Evolutionary conservation across 352 stramenopile species (phyloP).

Genomic region (Halophytophthora batemanensis): DNA sequence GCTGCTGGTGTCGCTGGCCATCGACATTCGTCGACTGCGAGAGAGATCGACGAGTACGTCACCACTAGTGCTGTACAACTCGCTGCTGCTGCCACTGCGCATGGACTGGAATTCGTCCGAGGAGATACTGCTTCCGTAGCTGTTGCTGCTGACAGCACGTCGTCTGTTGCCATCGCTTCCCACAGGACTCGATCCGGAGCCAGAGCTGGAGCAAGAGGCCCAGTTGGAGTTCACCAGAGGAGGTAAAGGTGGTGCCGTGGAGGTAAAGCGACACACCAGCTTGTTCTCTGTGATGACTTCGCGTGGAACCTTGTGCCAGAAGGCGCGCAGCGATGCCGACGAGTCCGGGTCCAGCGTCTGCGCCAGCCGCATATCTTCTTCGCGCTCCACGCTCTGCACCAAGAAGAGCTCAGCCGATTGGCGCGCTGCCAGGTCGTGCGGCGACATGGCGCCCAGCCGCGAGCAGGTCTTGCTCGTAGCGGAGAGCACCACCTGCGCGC

Average conservation of each 20-base stretch:
- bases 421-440: constrained; percentile 27
- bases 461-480: constrained; percentile 29
- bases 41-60: constrained; percentile 8
- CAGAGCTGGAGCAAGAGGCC: constrained; percentile 1
- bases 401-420: constrained; percentile 49
- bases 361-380: constrained; percentile 40
- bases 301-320: constrained; percentile 57
- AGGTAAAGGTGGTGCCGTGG: background rate
- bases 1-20: constrained; percentile 21
- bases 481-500: constrained; percentile 36
- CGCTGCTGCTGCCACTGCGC: constrained; percentile 16
- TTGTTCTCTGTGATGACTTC: constrained; percentile 62
- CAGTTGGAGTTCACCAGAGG: background rate
- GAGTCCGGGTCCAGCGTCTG: constrained; percentile 34
- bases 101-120: constrained; percentile 15
- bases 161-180: constrained; percentile 8
- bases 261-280: constrained; percentile 57
- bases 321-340: constrained; percentile 32
- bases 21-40: constrained; percentile 14
- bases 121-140: constrained; percentile 15
- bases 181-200: too few species aligned
- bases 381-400: constrained; percentile 53
- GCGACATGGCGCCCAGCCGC: constrained; percentile 31
- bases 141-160: constrained; percentile 18
- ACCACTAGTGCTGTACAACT: constrained; percentile 1